These are phyloP conservation scores for Scutellaria minor DNA, from an alignment of 257 asterid species.

Conservation along the genomic window DNA sequence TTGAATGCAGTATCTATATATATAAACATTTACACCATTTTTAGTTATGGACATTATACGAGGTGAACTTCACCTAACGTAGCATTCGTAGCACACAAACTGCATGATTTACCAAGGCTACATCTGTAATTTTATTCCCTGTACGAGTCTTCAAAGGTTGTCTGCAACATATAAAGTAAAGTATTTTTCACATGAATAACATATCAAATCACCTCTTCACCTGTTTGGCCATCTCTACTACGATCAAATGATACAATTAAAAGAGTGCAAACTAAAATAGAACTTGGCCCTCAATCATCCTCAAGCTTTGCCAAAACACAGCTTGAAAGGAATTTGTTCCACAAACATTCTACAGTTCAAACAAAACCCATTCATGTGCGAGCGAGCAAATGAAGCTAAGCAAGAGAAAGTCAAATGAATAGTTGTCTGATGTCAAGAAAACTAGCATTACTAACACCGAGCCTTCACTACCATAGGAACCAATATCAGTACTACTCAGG, in stretches of 20 bases:
- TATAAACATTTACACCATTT: too few species aligned
- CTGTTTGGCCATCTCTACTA: neutral
- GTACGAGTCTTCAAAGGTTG: too few species aligned
- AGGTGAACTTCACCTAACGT: too few species aligned
- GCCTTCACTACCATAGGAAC: conserved; percentile 19
- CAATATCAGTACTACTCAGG: neutral
- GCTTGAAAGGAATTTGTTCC: conserved; percentile 9
- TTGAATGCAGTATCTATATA: too few species aligned
- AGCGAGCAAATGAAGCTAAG: neutral
- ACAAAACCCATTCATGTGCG: neutral
- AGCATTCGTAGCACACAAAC: too few species aligned
- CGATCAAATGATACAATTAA: neutral
- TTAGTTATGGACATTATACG: too few species aligned
- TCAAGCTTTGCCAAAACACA: neutral
- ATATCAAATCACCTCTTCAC: neutral
- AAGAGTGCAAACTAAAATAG: neutral
- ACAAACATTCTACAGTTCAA: neutral
- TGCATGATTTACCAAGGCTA: too few species aligned
- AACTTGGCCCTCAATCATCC: neutral
- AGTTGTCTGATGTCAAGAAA: neutral
- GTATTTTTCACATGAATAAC: too few species aligned
- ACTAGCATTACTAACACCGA: conserved; percentile 10
- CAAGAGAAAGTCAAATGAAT: neutral
- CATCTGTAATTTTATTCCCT: too few species aligned
- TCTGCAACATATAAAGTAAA: too few species aligned